Percentiles rank a stretch among this genome's conserved stretches.
Conservation (phyloP, 192 early-diverging fungal genomes). For the Phlyctochytrium arcticum region DNA sequence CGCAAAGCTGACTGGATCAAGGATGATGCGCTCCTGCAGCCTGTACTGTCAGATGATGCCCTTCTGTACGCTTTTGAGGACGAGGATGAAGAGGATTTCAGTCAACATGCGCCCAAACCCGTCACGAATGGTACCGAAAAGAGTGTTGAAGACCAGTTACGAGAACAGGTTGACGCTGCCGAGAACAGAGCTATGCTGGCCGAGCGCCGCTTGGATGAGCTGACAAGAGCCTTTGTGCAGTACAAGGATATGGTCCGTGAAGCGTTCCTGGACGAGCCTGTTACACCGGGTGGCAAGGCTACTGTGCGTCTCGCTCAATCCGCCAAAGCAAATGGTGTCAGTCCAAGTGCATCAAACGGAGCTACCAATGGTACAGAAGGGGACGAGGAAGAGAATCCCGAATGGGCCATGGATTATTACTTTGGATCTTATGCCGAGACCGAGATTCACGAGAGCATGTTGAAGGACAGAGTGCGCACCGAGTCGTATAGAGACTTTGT, state of each 20-base stretch:
- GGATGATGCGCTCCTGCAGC: conserved; percentile 40
- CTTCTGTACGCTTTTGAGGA: conserved; percentile 52
- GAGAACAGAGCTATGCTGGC: conserved; percentile 26
- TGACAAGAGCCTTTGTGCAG: conserved; percentile 30
- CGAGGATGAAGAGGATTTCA: conserved; percentile 35
- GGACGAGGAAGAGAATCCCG: conserved; percentile 19
- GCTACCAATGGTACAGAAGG: background rate
- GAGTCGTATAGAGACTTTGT: conserved; percentile 77
- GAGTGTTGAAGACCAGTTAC: conserved; percentile 1
- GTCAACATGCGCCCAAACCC: background rate
- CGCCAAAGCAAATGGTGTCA: background rate
- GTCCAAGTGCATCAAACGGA: background rate
- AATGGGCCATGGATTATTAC: conserved; percentile 55
- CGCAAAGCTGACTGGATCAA: conserved; percentile 20
- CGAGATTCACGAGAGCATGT: conserved; percentile 78
- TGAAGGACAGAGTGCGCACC: conserved; percentile 79
- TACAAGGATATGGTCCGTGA: conserved; percentile 44
- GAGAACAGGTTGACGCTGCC: conserved; percentile 4
- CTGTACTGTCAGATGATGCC: conserved; percentile 50
- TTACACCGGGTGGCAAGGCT: background rate
- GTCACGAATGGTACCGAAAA: background rate
- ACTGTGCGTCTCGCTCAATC: background rate
- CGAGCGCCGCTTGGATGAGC: conserved; percentile 29
- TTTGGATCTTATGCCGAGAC: conserved; percentile 55
- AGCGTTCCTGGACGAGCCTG: conserved; percentile 37